These are phyloP conservation scores for Geotrichum histeridarum DNA, from an alignment of 1,139 yeast genomes.

Conservation along the genomic window DNA sequence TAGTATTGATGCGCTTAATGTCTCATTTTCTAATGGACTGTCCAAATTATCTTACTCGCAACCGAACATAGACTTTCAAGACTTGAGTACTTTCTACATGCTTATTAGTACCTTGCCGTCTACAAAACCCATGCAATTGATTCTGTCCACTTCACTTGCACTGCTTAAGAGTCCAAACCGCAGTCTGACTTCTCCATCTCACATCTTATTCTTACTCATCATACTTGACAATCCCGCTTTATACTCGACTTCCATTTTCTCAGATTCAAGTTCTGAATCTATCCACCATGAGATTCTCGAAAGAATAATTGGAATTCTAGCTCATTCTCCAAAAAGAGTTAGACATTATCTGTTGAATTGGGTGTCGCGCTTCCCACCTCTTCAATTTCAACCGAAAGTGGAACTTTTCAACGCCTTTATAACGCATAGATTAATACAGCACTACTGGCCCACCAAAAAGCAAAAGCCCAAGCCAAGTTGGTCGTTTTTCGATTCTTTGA, in stretches of 20 bases:
- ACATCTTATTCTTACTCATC: conserved; percentile 31
- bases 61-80: conserved; percentile 29
- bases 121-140: conserved; percentile 22
- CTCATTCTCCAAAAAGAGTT: conserved; percentile 45
- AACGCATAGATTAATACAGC: conserved; percentile 35
- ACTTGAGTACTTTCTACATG: conserved; percentile 27
- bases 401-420: conserved; percentile 39
- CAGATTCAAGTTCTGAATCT: conserved; percentile 23
- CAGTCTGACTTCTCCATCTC: conserved; percentile 25
- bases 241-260: conserved; percentile 24
- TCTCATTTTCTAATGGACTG: conserved; percentile 27
- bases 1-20: conserved; percentile 27
- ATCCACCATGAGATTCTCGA: conserved; percentile 61
- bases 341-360: conserved; percentile 52
- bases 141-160: conserved; percentile 25
- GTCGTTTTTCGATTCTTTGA: not conserved
- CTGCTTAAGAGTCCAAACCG: conserved; percentile 31
- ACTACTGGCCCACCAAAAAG: conserved; percentile 15
- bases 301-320: conserved; percentile 59
- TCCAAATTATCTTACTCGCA: conserved; percentile 28
- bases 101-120: conserved; percentile 22
- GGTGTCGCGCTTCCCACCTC: conserved; percentile 44
- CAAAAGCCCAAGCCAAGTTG: not conserved
- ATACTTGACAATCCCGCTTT: conserved; percentile 35
- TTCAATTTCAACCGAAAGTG: conserved; percentile 30